These are phyloP conservation scores for Saturnispora kantuleensis DNA, from an alignment of 805 yeast species.

Conservation along the genomic window DNA sequence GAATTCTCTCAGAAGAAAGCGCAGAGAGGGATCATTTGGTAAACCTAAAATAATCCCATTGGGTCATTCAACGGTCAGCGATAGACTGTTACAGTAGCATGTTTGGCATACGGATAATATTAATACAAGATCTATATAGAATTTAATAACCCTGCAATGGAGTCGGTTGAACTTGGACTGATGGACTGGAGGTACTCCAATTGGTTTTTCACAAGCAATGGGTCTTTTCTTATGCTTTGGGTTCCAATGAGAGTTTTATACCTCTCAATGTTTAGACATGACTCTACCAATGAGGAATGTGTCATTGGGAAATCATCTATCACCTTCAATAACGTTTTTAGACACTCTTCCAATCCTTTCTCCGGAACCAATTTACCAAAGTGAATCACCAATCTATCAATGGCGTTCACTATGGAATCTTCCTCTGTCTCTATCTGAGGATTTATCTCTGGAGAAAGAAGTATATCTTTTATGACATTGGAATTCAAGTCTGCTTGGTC, in stretches of 20 bases:
- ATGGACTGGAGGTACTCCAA: too few relatives aligned
- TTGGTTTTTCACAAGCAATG: not conserved
- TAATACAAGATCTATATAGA: not conserved
- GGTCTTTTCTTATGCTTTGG: not conserved
- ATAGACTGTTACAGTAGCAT: not conserved
- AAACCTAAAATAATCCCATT: not conserved
- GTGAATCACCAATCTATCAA: not conserved
- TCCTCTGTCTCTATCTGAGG: not conserved
- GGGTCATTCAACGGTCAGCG: constrained; percentile 2
- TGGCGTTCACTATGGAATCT: not conserved
- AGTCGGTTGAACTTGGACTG: not conserved
- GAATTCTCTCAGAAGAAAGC: constrained; percentile 12
- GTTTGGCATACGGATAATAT: not conserved
- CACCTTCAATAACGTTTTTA: not conserved
- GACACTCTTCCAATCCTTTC: not conserved
- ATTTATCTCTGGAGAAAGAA: not conserved
- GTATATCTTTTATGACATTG: not conserved
- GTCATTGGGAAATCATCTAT: not conserved
- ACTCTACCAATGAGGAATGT: not conserved
- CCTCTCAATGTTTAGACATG: not conserved
- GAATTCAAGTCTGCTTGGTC: not conserved
- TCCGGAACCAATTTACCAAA: not conserved
- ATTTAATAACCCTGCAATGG: not conserved
- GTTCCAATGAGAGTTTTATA: not conserved
- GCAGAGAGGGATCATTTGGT: constrained; percentile 9